Evolutionary conservation across 305 asterid genomes (phyloP), one percentile per base, ranked within the genome.

Genomic region (Rubia peregrina): DNA sequence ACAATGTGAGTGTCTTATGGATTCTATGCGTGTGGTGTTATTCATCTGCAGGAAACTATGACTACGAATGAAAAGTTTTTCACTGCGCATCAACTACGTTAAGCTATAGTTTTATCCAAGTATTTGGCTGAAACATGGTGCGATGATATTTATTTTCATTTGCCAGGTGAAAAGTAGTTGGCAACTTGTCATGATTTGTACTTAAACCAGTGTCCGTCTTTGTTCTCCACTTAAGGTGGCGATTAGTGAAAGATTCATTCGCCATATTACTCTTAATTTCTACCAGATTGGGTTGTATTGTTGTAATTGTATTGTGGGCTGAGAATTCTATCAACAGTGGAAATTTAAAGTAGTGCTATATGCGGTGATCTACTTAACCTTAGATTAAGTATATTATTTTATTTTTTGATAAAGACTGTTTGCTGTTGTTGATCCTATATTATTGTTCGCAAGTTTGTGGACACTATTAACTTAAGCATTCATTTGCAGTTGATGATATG

Each of bases 401-500:
- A 13, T 48, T 48, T n/a, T 48, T 13, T 48, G n/a, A 48, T 17
- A 21, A 51, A 51, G 10, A 6, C 24, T 60, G 68, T 30, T 43
- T 41, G 65, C 46, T 57, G 53, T 59, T 71, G n/a, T 38, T n/a
- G 42, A 62, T 40, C 26, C 26, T 26, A 7, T 51, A 17, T 14
- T 26, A 7, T 64, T 43, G 1, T 48, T 49, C 42, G 41, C 16
- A 21, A 57, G 12, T 9, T 22, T 40, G 13, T 22, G 21, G 43
- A 46, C 38, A 36, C 17, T 40, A 10, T 64, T 67, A 63, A 62
- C 19, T 38, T 26, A 24, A 22, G 1, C 65, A 16, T 22, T 57
- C 22, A 19, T 61, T 67, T 76, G 65, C 77, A 93, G 98, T 93
- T 84, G 96, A 86, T 78, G 90, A 85, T 79, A 87, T 93, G 86